These are phyloP conservation scores for Paspalum vaginatum DNA, from an alignment of 176 grass and related monocot species.

Conservation along the genomic window DNA sequence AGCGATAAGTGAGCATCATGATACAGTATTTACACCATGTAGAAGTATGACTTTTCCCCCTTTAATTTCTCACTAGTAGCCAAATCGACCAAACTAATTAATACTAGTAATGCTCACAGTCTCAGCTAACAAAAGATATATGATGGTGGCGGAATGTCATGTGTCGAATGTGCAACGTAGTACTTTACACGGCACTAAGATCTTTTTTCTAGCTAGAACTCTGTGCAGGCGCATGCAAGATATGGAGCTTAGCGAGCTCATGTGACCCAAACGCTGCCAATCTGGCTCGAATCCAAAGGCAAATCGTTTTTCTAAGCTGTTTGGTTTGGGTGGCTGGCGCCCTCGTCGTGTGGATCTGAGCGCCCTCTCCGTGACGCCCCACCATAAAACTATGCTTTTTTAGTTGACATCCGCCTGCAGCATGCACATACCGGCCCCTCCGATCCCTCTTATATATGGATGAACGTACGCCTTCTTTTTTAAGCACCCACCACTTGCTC, in stretches of 20 bases:
- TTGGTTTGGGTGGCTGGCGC: slow-evolving; percentile 34
- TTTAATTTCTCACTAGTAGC: not conserved
- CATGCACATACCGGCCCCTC: slow-evolving; percentile 6
- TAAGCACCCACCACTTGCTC: slow-evolving; percentile 14
- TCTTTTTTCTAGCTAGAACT: slow-evolving; percentile 11
- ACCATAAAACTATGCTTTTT: slow-evolving; percentile 41
- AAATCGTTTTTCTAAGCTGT: slow-evolving; percentile 36
- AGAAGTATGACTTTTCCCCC: not conserved
- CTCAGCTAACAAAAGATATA: not conserved
- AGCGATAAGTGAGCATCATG: not conserved
- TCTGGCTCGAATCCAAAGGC: slow-evolving; percentile 46
- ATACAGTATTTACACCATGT: too few species aligned
- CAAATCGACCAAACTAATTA: not conserved
- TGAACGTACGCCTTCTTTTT: not conserved
- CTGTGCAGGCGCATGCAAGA: slow-evolving; percentile 13
- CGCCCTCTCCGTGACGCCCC: slow-evolving; percentile 37
- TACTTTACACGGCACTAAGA: slow-evolving; percentile 20
- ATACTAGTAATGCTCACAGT: too few species aligned
- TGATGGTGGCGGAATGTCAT: not conserved
- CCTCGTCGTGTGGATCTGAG: slow-evolving; percentile 56
- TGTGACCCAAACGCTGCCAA: slow-evolving; percentile 53
- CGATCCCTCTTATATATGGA: not conserved
- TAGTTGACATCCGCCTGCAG: slow-evolving; percentile 56
- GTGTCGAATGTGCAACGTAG: slow-evolving; percentile 21
- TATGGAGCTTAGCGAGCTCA: slow-evolving; percentile 35